A percentile compares a stretch with the other conserved stretches of the same genome.
Conservation (phyloP, 495 filamentous ascomycete species). For the Penicillium robsamsonii region DNA sequence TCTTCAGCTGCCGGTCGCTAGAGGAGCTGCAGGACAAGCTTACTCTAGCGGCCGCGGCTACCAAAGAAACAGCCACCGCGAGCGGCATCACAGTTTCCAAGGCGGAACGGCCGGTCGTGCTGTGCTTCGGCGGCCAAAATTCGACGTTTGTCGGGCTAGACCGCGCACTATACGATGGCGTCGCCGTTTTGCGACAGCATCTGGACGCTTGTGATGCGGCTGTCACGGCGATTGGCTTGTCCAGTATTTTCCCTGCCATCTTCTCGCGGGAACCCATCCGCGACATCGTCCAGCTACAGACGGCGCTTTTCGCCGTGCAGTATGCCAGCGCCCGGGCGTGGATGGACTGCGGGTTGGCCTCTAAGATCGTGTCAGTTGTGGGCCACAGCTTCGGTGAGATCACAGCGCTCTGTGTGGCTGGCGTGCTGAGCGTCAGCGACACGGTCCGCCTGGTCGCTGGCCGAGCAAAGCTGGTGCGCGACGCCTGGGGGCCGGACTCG, state of each 20-base stretch:
- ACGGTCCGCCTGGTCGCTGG: slow-evolving; percentile 41
- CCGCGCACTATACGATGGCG: slow-evolving; percentile 31
- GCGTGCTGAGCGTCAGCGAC: slow-evolving; percentile 33
- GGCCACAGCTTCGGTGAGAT: slow-evolving; percentile 55
- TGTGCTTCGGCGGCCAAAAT: slow-evolving; percentile 56
- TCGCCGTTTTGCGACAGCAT: slow-evolving; percentile 37
- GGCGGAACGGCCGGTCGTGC: slow-evolving; percentile 35
- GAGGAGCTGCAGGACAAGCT: slow-evolving; percentile 1
- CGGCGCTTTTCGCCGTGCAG: slow-evolving; percentile 46
- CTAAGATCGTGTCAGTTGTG: slow-evolving; percentile 34
- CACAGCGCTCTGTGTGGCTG: slow-evolving; percentile 42
- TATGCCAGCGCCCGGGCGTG: slow-evolving; percentile 47
- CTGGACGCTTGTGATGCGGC: slow-evolving; percentile 24
- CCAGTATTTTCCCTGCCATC: slow-evolving; percentile 47
- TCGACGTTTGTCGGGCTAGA: slow-evolving; percentile 45
- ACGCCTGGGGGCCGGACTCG: slow-evolving; percentile 45
- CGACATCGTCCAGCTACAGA: slow-evolving; percentile 46
- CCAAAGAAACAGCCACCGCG: neutral
- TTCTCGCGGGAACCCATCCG: slow-evolving; percentile 38
- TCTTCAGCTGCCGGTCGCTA: neutral
- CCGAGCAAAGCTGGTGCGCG: slow-evolving; percentile 44
- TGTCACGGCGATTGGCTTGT: slow-evolving; percentile 25
- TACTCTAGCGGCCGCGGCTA: neutral
- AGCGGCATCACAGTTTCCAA: neutral
- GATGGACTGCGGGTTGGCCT: slow-evolving; percentile 41